Conservation (phyloP, 2,329 filamentous ascomycete species). For the Penicillium sp. region DNA sequence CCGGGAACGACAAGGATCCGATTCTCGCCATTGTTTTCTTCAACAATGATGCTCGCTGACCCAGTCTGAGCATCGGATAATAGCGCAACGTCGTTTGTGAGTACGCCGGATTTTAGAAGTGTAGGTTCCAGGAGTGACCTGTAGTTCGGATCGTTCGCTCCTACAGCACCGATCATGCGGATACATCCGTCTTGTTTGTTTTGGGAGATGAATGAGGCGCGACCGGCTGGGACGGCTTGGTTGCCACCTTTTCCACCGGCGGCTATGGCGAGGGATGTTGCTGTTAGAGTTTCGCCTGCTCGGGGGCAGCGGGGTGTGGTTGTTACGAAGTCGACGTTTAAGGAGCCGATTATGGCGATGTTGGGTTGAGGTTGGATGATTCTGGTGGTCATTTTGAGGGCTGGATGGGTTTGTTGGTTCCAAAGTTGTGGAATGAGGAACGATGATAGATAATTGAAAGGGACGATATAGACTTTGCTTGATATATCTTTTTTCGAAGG, state of each 20-base stretch:
- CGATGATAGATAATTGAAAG: not conserved
- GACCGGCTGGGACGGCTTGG: slow-evolving; percentile 23
- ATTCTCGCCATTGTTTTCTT: slow-evolving; percentile 63
- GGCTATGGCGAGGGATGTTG: slow-evolving; percentile 69
- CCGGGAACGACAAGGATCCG: slow-evolving; percentile 68
- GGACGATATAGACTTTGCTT: not conserved
- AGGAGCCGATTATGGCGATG: slow-evolving; percentile 79
- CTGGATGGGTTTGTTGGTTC: not conserved
- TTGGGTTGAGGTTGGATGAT: slow-evolving; percentile 1
- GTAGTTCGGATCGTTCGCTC: slow-evolving; percentile 58
- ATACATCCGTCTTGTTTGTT: slow-evolving; percentile 50
- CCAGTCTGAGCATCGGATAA: slow-evolving; percentile 43
- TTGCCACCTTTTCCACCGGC: slow-evolving; percentile 26
- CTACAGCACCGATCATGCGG: slow-evolving; percentile 69
- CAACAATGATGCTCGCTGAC: slow-evolving; percentile 69
- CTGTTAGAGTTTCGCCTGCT: slow-evolving; percentile 79
- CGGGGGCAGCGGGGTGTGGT: slow-evolving; percentile 74
- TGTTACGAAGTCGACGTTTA: slow-evolving; percentile 87
- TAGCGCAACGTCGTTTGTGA: slow-evolving; percentile 51
- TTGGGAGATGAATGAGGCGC: slow-evolving; percentile 16
- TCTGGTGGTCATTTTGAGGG: slow-evolving; percentile 12
- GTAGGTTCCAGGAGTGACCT: slow-evolving; percentile 55
- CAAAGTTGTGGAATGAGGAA: not conserved
- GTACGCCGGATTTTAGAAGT: slow-evolving; percentile 59
- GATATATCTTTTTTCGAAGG: not conserved